Evolutionary conservation across 129 eudicot genomes (phyloP).

Genomic region (Gnaphalium uliginosum): DNA sequence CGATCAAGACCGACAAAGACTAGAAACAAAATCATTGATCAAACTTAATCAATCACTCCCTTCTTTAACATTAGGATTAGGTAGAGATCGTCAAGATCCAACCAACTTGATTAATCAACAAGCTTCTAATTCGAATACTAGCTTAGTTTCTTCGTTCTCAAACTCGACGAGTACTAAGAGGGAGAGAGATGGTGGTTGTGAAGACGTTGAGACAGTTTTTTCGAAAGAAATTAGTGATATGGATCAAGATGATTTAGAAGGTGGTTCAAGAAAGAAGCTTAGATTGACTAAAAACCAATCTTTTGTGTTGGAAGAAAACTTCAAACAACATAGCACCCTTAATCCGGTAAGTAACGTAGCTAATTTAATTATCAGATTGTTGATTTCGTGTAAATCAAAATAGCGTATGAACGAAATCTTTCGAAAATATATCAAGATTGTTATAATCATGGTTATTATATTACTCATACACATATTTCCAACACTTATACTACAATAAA

Average conservation of each 20-base stretch:
- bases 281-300: constrained; percentile 63
- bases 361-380: background rate
- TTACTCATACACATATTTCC: background rate
- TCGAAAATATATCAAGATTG: too few species aligned
- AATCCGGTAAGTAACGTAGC: constrained; percentile 44
- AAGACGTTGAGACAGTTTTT: constrained; percentile 27
- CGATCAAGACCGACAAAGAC: background rate
- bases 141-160: constrained; percentile 34
- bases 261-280: constrained; percentile 53
- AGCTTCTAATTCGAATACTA: constrained; percentile 24
- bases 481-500: background rate
- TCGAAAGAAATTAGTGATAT: constrained; percentile 17
- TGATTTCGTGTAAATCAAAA: too few species aligned
- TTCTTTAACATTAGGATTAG: constrained; percentile 41
- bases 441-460: too few species aligned
- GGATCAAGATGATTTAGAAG: constrained; percentile 34
- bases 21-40: background rate
- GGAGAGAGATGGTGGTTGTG: constrained; percentile 35
- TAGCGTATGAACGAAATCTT: background rate
- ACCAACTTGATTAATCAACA: constrained; percentile 19
- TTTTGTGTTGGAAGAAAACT: constrained; percentile 56
- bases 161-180: constrained; percentile 45
- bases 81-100: constrained; percentile 23
- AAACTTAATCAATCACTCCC: constrained; percentile 17
- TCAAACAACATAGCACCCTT: constrained; percentile 65